A percentile compares a stretch with the other conserved stretches of the same genome.
phyloP scores from a whole-genome alignment of 2,329 filamentous ascomycete species.

The Colletotrichum sojae region DNA sequence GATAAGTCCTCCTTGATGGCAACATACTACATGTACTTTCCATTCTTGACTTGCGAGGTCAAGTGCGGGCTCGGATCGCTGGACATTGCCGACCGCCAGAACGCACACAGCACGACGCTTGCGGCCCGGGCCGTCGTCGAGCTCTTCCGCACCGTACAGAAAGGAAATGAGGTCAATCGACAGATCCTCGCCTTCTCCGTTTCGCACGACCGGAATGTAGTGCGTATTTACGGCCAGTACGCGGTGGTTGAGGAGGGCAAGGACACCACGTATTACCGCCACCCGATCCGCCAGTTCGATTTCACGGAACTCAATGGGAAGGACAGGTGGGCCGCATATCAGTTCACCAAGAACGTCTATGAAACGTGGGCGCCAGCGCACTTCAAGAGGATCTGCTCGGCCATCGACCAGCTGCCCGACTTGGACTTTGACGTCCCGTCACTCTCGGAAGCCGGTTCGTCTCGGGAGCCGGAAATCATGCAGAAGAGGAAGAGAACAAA shows the following conservation, averaged over 20 bases:
- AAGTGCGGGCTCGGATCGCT: slow-evolving; percentile 57
- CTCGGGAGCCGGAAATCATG: no score
- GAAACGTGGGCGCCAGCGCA: slow-evolving; percentile 52
- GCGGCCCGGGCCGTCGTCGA: slow-evolving; percentile 55
- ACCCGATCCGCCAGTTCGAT: slow-evolving; percentile 50
- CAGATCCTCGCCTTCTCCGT: slow-evolving; percentile 61
- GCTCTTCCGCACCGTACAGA: slow-evolving; percentile 54
- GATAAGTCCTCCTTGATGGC: slow-evolving; percentile 59
- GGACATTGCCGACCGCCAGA: slow-evolving; percentile 55
- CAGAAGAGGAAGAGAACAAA: no score
- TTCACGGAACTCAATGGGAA: slow-evolving; percentile 49
- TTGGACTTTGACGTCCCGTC: slow-evolving; percentile 12
- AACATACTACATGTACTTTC: slow-evolving; percentile 64
- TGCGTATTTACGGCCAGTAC: slow-evolving; percentile 57
- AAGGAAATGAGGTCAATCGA: slow-evolving; percentile 54
- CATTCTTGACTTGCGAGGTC: slow-evolving; percentile 64
- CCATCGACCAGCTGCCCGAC: slow-evolving; percentile 50
- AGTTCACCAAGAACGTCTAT: slow-evolving; percentile 54
- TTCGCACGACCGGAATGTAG: slow-evolving; percentile 48
- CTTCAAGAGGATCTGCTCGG: slow-evolving; percentile 54
- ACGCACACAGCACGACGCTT: slow-evolving; percentile 47
- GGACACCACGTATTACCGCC: slow-evolving; percentile 45
- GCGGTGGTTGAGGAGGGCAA: slow-evolving; percentile 52
- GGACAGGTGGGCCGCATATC: slow-evolving; percentile 55
- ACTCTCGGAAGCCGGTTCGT: slow-evolving; percentile 6